Evolutionary conservation across 2,329 filamentous ascomycete species (phyloP).

Genomic region (Teratosphaeria gauchensis): DNA sequence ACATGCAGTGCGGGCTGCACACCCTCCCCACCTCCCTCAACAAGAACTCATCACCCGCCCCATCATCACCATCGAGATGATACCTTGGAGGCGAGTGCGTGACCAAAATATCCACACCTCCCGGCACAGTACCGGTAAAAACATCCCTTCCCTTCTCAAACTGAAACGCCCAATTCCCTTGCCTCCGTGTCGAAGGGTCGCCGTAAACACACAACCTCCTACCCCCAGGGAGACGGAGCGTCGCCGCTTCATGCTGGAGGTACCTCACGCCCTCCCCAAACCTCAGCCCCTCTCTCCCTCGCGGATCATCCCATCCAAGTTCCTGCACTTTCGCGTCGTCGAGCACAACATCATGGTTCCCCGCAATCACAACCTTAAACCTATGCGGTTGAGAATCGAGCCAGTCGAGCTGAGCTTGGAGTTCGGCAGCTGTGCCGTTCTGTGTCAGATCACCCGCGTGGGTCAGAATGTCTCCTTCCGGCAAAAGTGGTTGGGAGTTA

Average conservation of each 20-base stretch:
- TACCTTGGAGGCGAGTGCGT: background rate
- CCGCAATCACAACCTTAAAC: background rate
- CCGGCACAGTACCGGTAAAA: background rate
- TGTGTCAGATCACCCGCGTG: background rate
- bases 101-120: background rate
- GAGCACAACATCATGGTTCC: background rate
- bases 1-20: too few species aligned
- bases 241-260: too few species aligned
- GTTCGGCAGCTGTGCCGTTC: background rate
- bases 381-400: background rate
- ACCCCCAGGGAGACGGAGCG: too few species aligned
- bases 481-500: background rate
- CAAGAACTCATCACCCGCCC: background rate
- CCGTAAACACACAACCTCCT: background rate
- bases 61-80: background rate
- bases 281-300: background rate
- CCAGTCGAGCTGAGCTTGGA: background rate
- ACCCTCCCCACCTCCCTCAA: background rate
- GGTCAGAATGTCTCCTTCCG: background rate
- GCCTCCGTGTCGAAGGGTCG: background rate
- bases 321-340: background rate
- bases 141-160: background rate
- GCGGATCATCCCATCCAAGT: too few species aligned
- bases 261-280: background rate
- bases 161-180: background rate